Conservation (phyloP, 148 eudicot genomes). For the Vaccinium macrocarpon region DNA sequence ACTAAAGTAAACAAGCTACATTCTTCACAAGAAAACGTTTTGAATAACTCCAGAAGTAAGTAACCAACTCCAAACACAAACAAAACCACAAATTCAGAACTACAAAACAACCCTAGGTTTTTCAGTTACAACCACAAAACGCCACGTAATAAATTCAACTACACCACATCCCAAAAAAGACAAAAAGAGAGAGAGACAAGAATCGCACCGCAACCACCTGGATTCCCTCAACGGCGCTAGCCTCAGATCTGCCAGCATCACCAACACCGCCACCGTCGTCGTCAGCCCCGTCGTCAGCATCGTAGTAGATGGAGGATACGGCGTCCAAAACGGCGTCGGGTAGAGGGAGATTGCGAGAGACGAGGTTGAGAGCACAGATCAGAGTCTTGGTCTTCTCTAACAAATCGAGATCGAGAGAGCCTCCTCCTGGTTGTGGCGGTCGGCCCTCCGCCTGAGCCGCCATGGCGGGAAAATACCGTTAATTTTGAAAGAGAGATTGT, state of each 20-base stretch:
- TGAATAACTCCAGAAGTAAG: neutral
- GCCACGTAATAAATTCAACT: neutral
- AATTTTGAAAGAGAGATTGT: neutral
- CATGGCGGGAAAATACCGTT: conserved; percentile 48
- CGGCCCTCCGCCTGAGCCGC: conserved; percentile 32
- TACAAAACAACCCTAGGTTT: neutral
- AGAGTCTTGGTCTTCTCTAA: conserved; percentile 72
- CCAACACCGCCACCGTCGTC: conserved; percentile 7
- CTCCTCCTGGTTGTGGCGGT: conserved; percentile 1
- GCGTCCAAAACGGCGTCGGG: conserved; percentile 64
- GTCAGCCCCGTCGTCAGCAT: conserved; percentile 2
- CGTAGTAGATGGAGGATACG: conserved; percentile 60
- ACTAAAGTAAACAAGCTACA: neutral
- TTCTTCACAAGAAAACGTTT: neutral
- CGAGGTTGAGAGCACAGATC: conserved; percentile 82
- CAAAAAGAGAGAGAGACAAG: neutral
- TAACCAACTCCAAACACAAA: neutral
- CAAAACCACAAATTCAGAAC: neutral
- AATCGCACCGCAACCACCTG: conserved; percentile 10
- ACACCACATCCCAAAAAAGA: neutral
- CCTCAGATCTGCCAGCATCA: conserved; percentile 12
- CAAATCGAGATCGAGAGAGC: conserved; percentile 19
- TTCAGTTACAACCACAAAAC: neutral
- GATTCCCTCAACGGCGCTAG: neutral
- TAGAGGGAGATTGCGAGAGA: conserved; percentile 90